phyloP scores from a whole-genome alignment of 163 green algal genomes.

The Chloromonas sp. region DNA sequence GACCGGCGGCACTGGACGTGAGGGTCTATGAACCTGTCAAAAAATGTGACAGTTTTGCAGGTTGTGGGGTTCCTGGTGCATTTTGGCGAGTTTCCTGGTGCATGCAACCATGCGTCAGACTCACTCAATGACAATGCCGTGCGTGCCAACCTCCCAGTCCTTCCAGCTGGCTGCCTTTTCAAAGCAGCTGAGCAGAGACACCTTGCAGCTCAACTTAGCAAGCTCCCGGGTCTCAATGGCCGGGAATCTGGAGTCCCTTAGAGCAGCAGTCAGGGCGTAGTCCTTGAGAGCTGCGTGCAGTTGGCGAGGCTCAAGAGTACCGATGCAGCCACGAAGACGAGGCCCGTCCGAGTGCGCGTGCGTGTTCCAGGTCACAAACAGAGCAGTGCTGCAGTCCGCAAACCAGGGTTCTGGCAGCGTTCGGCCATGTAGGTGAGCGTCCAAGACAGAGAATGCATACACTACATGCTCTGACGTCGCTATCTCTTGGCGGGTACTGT shows the following conservation, averaged over 20 bases:
- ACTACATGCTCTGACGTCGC: not conserved
- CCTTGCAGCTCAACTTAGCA: not conserved
- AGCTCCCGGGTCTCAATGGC: slow-evolving; percentile 37
- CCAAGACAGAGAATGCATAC: not conserved
- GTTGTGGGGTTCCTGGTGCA: no score
- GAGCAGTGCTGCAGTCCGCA: not conserved
- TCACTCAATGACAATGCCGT: slow-evolving; percentile 66
- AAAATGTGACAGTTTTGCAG: no score
- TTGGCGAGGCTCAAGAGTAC: slow-evolving; percentile 66
- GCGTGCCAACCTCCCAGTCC: slow-evolving; percentile 63
- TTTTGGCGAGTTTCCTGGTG: not conserved
- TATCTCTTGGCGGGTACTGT: not conserved
- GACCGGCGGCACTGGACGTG: slow-evolving; percentile 21
- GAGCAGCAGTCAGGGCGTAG: slow-evolving; percentile 61
- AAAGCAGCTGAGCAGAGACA: slow-evolving; percentile 67
- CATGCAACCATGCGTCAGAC: not conserved
- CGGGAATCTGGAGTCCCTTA: slow-evolving; percentile 63
- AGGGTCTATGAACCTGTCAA: slow-evolving; percentile 16
- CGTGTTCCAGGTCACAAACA: slow-evolving; percentile 4
- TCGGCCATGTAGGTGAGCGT: not conserved
- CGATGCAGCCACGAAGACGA: slow-evolving; percentile 67
- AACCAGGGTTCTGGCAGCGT: not conserved
- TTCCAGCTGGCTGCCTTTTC: slow-evolving; percentile 44
- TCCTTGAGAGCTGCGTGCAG: slow-evolving; percentile 65
- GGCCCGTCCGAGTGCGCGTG: not conserved